These are phyloP conservation scores for Cyclospora cayetanensis DNA, from an alignment of 169 alveolate species.

Conservation along the genomic window DNA sequence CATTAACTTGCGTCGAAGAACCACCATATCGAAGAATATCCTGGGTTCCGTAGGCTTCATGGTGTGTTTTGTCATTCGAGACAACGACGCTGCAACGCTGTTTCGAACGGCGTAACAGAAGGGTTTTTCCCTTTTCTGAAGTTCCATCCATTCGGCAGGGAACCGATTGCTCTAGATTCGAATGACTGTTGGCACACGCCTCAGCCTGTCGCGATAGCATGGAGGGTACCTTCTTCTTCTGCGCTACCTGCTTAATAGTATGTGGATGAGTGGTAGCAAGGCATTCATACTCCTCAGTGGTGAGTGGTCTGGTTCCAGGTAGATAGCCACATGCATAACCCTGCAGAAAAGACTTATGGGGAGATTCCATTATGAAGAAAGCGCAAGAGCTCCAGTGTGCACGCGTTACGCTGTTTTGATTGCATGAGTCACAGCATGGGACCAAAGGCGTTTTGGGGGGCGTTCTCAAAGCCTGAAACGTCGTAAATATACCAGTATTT, in stretches of 20 bases:
- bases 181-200: background rate
- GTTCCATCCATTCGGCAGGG: background rate
- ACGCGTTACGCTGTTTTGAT: too few species aligned
- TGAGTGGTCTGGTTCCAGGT: constrained; percentile 54
- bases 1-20: background rate
- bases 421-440: too few species aligned
- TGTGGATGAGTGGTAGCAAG: constrained; percentile 53
- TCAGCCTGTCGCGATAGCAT: background rate
- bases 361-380: constrained; percentile 7
- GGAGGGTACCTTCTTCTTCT: background rate
- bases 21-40: background rate
- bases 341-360: background rate
- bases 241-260: constrained; percentile 26
- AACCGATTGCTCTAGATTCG: background rate
- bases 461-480: background rate
- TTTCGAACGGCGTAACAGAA: background rate
- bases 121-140: background rate
- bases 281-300: constrained; percentile 42
- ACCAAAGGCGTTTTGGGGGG: too few species aligned
- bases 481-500: background rate
- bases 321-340: background rate
- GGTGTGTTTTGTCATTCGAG: background rate
- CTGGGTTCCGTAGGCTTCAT: background rate
- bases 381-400: background rate
- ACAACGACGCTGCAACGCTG: too few species aligned